Base-by-base conservation (phyloP, 1,284 basidiomycete species). In the Irpex sp. region DNA sequence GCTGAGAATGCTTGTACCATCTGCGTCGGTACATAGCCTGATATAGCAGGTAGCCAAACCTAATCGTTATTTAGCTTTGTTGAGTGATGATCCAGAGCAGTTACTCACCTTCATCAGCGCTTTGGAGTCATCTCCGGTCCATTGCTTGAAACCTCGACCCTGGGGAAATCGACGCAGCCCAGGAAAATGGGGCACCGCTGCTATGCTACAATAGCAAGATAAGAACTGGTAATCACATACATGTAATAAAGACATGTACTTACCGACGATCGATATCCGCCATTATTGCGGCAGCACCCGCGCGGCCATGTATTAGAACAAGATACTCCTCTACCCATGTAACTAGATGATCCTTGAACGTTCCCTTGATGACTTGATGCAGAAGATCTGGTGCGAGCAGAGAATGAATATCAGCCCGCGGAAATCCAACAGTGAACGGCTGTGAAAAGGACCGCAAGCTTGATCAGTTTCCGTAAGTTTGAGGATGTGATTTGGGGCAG, bases 321-420 rank as follows among this genome's bases (percentile, higher is more conserved):
- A 75, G 38, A 58, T 73, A 75, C 17, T 70, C 60, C 0, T 37
- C 57, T 0, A 71, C 62, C 74, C 74, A 75, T 0, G 61, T 64
- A 0, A 74, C 71, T 0, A 74, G 60, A 55, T 70, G 73, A 61
- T 74, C 73, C 51, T 73, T 73, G 61, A 67, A 66, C 2, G 58
- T 56, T 17, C 65, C 65, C 36, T 66, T 62, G 38, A 67, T 64
- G 1, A 65, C 56, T 26, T 63, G 60, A 58, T 62, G 56, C 21
- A 66, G 61, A 8, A 66, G 17, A 49, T 66, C 63, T 1, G 60
- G 60, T n/a, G 63, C 37, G 9, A 66, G 55, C 1, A 66, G 60
- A 9, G 59, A 49, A n/a, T 66, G 60, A 17, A 66, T 66, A 38
- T 64, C 59, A 2, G 64, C 65, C 26, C 62, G 57, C 7, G 62